Evolutionary conservation across 352 stramenopile species (phyloP), one percentile per base, ranked within the genome.

Genomic region (Globisporangium middletonii): DNA sequence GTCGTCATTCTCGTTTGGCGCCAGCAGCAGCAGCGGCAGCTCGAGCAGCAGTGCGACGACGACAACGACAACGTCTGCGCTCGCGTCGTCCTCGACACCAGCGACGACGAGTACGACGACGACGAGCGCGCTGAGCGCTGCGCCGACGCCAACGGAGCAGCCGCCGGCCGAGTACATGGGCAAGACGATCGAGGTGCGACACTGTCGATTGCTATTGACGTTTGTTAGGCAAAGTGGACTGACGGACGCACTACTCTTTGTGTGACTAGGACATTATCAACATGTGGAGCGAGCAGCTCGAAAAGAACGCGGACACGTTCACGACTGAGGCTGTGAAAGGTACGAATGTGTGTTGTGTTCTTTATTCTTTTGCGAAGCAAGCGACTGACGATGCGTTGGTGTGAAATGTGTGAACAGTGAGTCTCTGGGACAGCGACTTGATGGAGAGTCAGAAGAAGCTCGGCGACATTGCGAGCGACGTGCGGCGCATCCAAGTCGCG

Each of bases 381-480:
- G n/a, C 5, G n/a, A 9, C 61, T 28, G 28, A 47, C n/a, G 23
- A 23, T 23, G 23, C 23, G 23, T 23, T 23, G 23, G 23, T 23
- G 23, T 47, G 4, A 16, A 9, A 45, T 9, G 41, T 45, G 11
- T 4, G 12, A 16, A n/a, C 51, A 93, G 84, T 94, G 61, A 93
- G 83, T 60, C 74, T 85, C 51, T 94, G 85, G 85, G 85, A 94
- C 64, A 79, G 63, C 18, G 83, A 94, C 51, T 57, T 94, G 3
- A 89, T 94, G 77, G 80, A 94, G 45, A 92, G 80, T 53, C 85
- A 94, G 58, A 80, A 83, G 64, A 89, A 93, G 64, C 67, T 94
- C 9, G 85, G 85, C 11, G 85, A 94, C 49, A 75, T 93, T 53
- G 85, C 85, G 3, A 85, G 80, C 48, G 85, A 94, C 55, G 81